Conservation (phyloP, 768 basidiomycete genomes). For the Sarcodon sp. region DNA sequence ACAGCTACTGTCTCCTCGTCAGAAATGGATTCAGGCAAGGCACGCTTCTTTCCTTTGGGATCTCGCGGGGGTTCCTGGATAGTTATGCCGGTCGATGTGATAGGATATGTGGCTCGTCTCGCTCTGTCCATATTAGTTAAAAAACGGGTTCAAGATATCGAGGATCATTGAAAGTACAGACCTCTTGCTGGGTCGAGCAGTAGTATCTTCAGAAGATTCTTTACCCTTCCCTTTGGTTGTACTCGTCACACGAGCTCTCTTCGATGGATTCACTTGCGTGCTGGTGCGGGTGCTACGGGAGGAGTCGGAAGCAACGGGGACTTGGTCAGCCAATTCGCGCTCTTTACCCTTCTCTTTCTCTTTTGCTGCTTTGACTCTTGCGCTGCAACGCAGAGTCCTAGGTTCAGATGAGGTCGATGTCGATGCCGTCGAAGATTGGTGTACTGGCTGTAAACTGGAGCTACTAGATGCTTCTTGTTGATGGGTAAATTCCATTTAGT, state of each 20-base stretch:
- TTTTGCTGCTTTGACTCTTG: constrained; percentile 60
- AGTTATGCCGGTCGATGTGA: constrained; percentile 28
- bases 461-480: constrained; percentile 56
- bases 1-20: constrained; percentile 50
- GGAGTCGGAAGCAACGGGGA: constrained; percentile 20
- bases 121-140: constrained; percentile 25
- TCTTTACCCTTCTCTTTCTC: constrained; percentile 55
- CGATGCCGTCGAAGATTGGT: constrained; percentile 22
- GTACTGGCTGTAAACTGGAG: constrained; percentile 41
- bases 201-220: constrained; percentile 39
- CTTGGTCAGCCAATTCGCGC: constrained; percentile 28
- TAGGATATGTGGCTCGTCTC: constrained; percentile 40
- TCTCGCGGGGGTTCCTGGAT: constrained; percentile 73
- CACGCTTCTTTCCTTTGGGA: constrained; percentile 88
- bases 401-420: constrained; percentile 30
- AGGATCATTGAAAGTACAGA: constrained; percentile 23
- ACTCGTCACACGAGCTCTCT: constrained; percentile 38
- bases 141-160: constrained; percentile 2
- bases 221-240: constrained; percentile 52
- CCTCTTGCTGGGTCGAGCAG: constrained; percentile 46
- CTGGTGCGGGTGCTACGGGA: constrained; percentile 25
- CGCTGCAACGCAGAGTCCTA: constrained; percentile 56
- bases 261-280: constrained; percentile 22
- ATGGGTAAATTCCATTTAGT: constrained; percentile 91
- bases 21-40: constrained; percentile 53